A percentile compares a stretch with the other conserved stretches of the same genome.
phyloP scores from a whole-genome alignment of 306 rosid species.

The Trifolium dubium region DNA sequence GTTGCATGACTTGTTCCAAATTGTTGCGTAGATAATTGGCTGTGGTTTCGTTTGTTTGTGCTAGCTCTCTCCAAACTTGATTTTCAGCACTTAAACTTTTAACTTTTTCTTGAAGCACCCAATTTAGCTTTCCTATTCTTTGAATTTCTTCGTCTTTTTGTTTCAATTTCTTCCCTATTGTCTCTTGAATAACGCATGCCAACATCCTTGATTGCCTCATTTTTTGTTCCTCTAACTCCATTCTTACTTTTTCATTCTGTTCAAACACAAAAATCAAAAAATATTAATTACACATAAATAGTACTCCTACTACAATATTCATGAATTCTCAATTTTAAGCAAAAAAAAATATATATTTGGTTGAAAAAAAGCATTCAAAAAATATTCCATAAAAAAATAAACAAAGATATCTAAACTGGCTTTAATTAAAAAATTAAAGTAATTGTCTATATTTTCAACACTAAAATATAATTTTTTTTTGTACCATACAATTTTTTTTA shows the following conservation, averaged over 20 bases:
- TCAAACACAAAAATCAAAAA: not conserved
- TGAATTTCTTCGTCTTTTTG: constrained; percentile 88
- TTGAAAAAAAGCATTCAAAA: too few relatives aligned
- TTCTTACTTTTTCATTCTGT: constrained; percentile 78
- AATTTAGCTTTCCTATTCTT: constrained; percentile 67
- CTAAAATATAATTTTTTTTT: not conserved
- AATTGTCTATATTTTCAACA: not conserved
- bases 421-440: not conserved
- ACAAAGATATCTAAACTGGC: not conserved
- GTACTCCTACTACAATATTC: too few relatives aligned
- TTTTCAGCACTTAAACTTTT: constrained; percentile 65
- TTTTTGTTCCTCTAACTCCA: constrained; percentile 62
- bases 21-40: constrained; percentile 71
- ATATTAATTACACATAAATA: constrained; percentile 6
- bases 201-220: constrained; percentile 63
- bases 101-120: constrained; percentile 73
- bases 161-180: constrained; percentile 58
- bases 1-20: constrained; percentile 66
- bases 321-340: not conserved
- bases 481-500: not conserved
- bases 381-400: not conserved
- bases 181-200: constrained; percentile 53
- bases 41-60: constrained; percentile 77
- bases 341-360: too few relatives aligned
- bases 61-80: constrained; percentile 79